Conservation (phyloP, 2,329 filamentous ascomycete genomes). For the Colletotrichum cuscutae region DNA sequence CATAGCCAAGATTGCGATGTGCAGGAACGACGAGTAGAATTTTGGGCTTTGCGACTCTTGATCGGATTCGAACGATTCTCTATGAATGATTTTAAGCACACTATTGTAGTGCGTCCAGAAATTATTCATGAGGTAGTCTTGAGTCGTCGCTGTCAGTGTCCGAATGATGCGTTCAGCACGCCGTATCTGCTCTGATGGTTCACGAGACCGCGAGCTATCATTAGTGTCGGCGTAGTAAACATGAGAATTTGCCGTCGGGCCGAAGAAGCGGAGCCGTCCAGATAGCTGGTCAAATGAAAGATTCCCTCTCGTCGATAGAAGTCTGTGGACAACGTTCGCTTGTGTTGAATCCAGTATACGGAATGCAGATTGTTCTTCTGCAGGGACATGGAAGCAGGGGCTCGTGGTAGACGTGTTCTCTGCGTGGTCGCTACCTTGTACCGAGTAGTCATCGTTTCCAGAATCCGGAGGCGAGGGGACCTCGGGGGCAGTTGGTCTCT, state of each 20-base stretch:
- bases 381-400: conserved; percentile 37
- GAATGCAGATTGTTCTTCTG: conserved; percentile 46
- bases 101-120: conserved; percentile 65
- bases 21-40: conserved; percentile 63
- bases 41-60: conserved; percentile 55
- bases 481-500: conserved; percentile 36
- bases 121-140: conserved; percentile 62
- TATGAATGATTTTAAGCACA: conserved; percentile 60
- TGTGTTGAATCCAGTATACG: conserved; percentile 52
- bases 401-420: conserved; percentile 10
- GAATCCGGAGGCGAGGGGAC: conserved; percentile 46
- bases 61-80: conserved; percentile 59
- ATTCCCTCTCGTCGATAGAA: conserved; percentile 60
- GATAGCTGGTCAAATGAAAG: conserved; percentile 62
- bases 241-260: conserved; percentile 63
- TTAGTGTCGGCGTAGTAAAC: conserved; percentile 54
- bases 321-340: conserved; percentile 58
- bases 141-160: conserved; percentile 55
- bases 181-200: conserved; percentile 54
- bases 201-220: conserved; percentile 47
- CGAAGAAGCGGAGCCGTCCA: conserved; percentile 62
- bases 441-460: conserved; percentile 44
- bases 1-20: conserved; percentile 62
- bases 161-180: conserved; percentile 59
- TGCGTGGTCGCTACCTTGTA: conserved; percentile 40